Evolutionary conservation across 108 stramenopile genomes (phyloP).

Genomic region (Hondaea fermentalgiana): DNA sequence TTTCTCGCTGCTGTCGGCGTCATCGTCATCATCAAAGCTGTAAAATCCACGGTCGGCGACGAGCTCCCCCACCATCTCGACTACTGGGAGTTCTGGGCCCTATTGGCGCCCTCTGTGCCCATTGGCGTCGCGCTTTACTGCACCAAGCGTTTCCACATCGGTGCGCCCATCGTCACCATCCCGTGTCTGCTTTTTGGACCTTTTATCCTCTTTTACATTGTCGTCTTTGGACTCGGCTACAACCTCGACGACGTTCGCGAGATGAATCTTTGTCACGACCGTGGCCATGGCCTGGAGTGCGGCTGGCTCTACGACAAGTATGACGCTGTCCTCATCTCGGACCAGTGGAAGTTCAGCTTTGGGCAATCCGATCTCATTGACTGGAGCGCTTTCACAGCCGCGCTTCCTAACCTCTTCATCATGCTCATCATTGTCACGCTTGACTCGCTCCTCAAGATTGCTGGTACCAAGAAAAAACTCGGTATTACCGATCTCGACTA

Average conservation of each 20-base stretch:
- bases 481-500: background rate
- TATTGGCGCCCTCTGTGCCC: background rate
- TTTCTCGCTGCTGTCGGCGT: constrained; percentile 9
- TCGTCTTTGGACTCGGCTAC: background rate
- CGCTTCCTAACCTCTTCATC: background rate
- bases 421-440: constrained; percentile 5
- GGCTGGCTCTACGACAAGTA: background rate
- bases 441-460: background rate
- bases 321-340: background rate
- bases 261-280: background rate
- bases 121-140: constrained; percentile 12
- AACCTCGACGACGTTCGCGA: background rate
- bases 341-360: constrained; percentile 4
- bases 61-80: constrained; percentile 1
- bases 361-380: background rate
- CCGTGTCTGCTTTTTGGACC: background rate
- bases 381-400: background rate
- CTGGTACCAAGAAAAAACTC: constrained; percentile 2
- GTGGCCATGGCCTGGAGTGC: background rate
- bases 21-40: constrained; percentile 9
- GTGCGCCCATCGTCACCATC: background rate
- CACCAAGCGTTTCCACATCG: constrained; percentile 2
- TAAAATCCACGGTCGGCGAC: background rate
- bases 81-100: constrained; percentile 14
- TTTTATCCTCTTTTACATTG: background rate